Evolutionary conservation across 768 basidiomycete genomes (phyloP).

Genomic region (Trametes villosa): DNA sequence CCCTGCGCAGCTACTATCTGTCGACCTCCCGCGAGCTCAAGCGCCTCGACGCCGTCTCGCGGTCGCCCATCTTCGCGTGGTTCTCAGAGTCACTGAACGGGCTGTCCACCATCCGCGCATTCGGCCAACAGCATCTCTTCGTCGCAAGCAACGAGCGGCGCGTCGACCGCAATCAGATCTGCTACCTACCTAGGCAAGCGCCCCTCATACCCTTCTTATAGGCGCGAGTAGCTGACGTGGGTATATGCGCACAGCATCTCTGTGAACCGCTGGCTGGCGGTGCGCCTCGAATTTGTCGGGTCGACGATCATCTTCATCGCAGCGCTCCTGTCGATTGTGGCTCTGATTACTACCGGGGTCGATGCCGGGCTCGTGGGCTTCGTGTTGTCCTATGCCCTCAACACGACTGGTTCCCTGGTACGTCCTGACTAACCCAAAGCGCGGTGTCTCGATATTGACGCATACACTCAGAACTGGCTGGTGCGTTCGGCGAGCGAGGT

Average conservation of each 20-base stretch:
- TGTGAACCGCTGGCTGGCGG: slow-evolving; percentile 83
- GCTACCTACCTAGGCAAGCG: slow-evolving; percentile 40
- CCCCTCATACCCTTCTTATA: background rate
- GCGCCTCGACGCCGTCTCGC: slow-evolving; percentile 85
- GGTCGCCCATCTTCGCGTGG: slow-evolving; percentile 91
- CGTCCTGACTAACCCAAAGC: slow-evolving; percentile 28
- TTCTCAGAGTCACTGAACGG: slow-evolving; percentile 80
- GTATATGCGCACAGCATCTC: slow-evolving; percentile 49
- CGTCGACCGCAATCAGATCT: slow-evolving; percentile 87
- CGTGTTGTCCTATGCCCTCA: slow-evolving; percentile 83
- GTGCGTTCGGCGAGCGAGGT: slow-evolving; percentile 85
- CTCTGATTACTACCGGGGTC: slow-evolving; percentile 75
- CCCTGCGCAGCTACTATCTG: slow-evolving; percentile 73
- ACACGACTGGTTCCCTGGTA: slow-evolving; percentile 81
- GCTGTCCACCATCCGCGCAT: slow-evolving; percentile 83
- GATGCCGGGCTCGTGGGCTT: slow-evolving; percentile 89
- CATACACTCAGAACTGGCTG: slow-evolving; percentile 67
- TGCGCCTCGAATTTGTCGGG: slow-evolving; percentile 85
- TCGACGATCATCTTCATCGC: slow-evolving; percentile 77
- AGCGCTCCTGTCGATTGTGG: slow-evolving; percentile 65
- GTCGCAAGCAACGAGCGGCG: slow-evolving; percentile 68
- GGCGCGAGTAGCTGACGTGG: slow-evolving; percentile 51
- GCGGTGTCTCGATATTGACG: background rate
- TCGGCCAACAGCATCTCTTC: slow-evolving; percentile 71
- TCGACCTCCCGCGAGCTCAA: slow-evolving; percentile 87